Evolutionary conservation across 2,329 filamentous ascomycete genomes (phyloP), one percentile per base, ranked within the genome.

Genomic region (Fusarium longipes): DNA sequence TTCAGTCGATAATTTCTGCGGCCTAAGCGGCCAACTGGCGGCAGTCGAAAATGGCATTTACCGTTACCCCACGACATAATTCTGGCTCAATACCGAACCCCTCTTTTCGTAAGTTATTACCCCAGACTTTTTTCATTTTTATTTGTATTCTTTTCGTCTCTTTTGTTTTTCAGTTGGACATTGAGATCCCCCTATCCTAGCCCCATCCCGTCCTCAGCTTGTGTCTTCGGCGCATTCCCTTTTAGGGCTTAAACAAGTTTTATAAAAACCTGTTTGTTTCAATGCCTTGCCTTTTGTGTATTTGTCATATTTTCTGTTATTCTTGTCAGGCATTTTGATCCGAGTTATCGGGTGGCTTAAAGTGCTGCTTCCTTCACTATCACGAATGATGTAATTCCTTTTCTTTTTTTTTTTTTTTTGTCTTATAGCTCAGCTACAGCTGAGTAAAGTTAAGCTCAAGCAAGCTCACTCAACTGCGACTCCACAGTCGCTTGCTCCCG

Each of bases 91-190:
- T 80, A 40, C 82, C 82, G 71, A 78, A 80, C 73, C 82, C 82
- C 62, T 84, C 83, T 51, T 86, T 86, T 74, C 84, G 84, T 86
- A 79, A 78, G 83, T 74, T 52, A 35, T 74, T 56, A 40, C 57
- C 56, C 67, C 58, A 22, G 56, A 53, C 65, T 63, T 48, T 42
- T 40, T 42, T 55, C 33, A 17, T 25, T 24, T 14, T 30, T 24
- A 10, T 47, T 20, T 20, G 35, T 39, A 15, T 43, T n/a, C 32
- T 25, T 30, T 56, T 48, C n/a, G n/a, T n/a, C 38, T 25, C 43
- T 49, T 58, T 38, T 33, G 54, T 38, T 53, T 64, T 53, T 48
- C 53, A 17, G 30, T 11, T 47, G 35, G 33, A 22, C 39, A 29
- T 57, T 20, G 25, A 17, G 49, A 22, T 32, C 30, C 56, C 45